These are phyloP conservation scores for Wickerhamiella bombiphila DNA, from an alignment of 805 yeast genomes.

Conservation along the genomic window DNA sequence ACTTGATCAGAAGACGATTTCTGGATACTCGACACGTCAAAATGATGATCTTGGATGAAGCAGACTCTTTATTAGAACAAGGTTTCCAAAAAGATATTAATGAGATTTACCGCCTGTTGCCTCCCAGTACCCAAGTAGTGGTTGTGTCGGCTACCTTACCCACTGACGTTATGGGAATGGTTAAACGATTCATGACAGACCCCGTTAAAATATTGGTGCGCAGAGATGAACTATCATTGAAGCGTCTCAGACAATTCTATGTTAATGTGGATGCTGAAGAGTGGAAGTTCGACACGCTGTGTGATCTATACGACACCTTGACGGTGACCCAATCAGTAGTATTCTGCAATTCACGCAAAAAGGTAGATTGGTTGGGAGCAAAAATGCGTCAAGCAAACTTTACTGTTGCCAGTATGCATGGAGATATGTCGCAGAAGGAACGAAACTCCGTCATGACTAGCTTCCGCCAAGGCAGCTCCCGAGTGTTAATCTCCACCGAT, in stretches of 20 bases:
- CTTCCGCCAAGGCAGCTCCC: slow-evolving; percentile 83
- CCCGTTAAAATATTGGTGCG: slow-evolving; percentile 91
- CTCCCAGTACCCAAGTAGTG: slow-evolving; percentile 80
- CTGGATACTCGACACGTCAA: slow-evolving; percentile 62
- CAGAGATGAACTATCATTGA: slow-evolving; percentile 84
- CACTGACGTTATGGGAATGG: slow-evolving; percentile 77
- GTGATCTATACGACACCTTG: slow-evolving; percentile 88
- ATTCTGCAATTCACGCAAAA: slow-evolving; percentile 91
- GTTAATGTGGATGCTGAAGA: slow-evolving; percentile 84
- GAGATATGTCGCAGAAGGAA: slow-evolving; percentile 90
- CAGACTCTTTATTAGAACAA: slow-evolving; percentile 83
- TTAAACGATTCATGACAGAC: slow-evolving; percentile 80
- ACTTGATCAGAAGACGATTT: slow-evolving; percentile 74
- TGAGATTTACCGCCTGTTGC: slow-evolving; percentile 74
- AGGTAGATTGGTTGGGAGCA: slow-evolving; percentile 81
- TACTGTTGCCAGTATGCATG: slow-evolving; percentile 92
- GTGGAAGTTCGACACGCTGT: slow-evolving; percentile 86
- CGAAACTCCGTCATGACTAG: slow-evolving; percentile 92
- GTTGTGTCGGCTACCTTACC: slow-evolving; percentile 92
- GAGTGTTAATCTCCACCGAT: slow-evolving; percentile 91
- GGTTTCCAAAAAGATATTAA: slow-evolving; percentile 95
- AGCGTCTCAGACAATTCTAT: slow-evolving; percentile 87
- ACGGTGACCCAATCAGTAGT: slow-evolving; percentile 96
- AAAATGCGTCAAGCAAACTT: slow-evolving; percentile 68
- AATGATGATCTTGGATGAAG: slow-evolving; percentile 88